Evolutionary conservation across 257 asterid genomes (phyloP).

Genomic region (Voacanga thouarsii): DNA sequence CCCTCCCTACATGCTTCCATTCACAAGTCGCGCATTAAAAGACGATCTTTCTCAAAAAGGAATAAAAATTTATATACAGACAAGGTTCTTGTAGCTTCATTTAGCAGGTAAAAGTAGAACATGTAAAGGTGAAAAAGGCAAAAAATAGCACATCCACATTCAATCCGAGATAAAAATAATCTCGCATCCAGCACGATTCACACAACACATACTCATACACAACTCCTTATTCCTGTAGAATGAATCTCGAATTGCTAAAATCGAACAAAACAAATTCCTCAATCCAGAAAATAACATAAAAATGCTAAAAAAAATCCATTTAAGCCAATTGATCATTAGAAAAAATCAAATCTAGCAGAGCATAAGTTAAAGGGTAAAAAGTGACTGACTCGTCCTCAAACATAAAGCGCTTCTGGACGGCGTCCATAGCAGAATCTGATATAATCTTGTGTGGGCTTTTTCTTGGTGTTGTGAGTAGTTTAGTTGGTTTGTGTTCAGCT

Average conservation of each 20-base stretch:
- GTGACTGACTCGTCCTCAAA: slow-evolving; percentile 80
- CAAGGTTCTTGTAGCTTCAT: slow-evolving; percentile 5
- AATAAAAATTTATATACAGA: not conserved
- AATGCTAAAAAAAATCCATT: not conserved
- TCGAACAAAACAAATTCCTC: not conserved
- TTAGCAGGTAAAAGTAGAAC: not conserved
- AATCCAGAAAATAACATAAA: not conserved
- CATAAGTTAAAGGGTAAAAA: not conserved
- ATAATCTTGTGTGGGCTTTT: too few relatives aligned
- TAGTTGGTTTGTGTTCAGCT: too few relatives aligned
- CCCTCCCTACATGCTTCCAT: not conserved
- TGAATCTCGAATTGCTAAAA: not conserved
- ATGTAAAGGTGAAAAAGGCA: not conserved
- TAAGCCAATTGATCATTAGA: not conserved
- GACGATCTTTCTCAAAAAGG: not conserved
- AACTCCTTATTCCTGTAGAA: not conserved
- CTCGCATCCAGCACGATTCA: not conserved
- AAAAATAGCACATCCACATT: not conserved
- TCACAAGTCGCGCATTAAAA: not conserved
- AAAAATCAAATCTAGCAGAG: not conserved
- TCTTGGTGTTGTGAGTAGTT: too few relatives aligned
- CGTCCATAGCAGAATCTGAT: slow-evolving; percentile 90
- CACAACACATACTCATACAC: too few relatives aligned
- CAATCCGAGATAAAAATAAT: not conserved
- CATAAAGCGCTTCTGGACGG: slow-evolving; percentile 95